Evolutionary conservation across 1,139 yeast species (phyloP), one percentile per base, ranked within the genome.

Genomic region (Scheffersomyces stambukii): DNA sequence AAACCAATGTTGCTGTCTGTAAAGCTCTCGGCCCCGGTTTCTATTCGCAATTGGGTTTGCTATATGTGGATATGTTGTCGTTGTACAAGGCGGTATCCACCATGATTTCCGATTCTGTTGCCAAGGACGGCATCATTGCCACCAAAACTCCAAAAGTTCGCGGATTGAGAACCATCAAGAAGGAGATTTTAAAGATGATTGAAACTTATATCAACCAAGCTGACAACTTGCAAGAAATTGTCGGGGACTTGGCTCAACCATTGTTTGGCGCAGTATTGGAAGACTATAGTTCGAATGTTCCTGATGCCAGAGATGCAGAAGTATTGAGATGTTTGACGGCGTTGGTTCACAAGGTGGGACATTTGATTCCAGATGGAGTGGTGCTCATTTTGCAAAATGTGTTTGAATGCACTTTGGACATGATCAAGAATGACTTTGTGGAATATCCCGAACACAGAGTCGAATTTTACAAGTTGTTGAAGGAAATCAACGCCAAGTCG

Each of bases 391-490:
- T 93, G 45, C 95, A 86, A 53, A 83, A 81, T 57, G 95, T 91
- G 12, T 93, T 93, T 59, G 95, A 85, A 54, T 83, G 94, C 54
- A 91, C 99, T 3, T 73, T 91, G 54, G 84, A 81, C 46, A 93
- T 91, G 97, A 91, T 93, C 47, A 86, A 84, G 52, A 83, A 83
- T 53, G 96, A 91, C 57, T 86, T 93, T 56, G 79, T 95, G 6
- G 97, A 91, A 55, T 91, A 85, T 54, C 98, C 98, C 13, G 98
- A 93, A 57, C 97, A 91, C 63, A 77, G 99, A 51, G 95, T 89
- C 33, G 97, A 89, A 54, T 91, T 91, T 56, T 93, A 89, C 66
- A 84, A 82, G 59, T 69, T 91, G 34, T 70, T 91, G 50, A 80
- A 88, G 46, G 94, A 85, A 36, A 89, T 93, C 51, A 83, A 93